Percentiles rank a stretch among this genome's conserved stretches.
Evolutionary conservation across 1,139 yeast species (phyloP).

Genomic region (Magnusiomyces suaveolens): DNA sequence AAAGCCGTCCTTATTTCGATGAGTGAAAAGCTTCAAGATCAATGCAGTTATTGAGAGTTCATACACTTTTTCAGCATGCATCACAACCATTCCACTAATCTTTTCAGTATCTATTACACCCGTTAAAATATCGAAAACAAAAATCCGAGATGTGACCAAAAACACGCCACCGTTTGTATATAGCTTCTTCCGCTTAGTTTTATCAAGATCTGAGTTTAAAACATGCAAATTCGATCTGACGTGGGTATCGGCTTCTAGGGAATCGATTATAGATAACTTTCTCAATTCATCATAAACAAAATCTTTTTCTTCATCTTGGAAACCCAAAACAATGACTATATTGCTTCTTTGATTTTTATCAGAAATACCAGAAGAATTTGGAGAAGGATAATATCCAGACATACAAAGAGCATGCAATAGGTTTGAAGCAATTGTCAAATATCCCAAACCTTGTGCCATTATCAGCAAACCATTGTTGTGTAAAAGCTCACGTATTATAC

Average conservation of each 20-base stretch:
- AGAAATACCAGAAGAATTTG: background rate
- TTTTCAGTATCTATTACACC: slow-evolving; percentile 48
- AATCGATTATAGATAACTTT: slow-evolving; percentile 53
- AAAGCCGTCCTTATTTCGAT: slow-evolving; percentile 75
- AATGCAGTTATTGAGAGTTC: slow-evolving; percentile 81
- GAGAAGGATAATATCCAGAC: slow-evolving; percentile 35
- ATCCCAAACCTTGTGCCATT: slow-evolving; percentile 77
- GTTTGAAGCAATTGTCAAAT: slow-evolving; percentile 63
- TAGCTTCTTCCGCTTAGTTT: slow-evolving; percentile 50
- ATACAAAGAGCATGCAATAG: slow-evolving; percentile 63
- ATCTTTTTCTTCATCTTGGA: slow-evolving; percentile 51
- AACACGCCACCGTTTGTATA: slow-evolving; percentile 79
- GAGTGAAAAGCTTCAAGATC: slow-evolving; percentile 61
- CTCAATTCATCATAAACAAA: slow-evolving; percentile 51
- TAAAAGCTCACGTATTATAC: slow-evolving; percentile 59
- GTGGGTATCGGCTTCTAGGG: slow-evolving; percentile 18
- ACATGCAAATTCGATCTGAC: slow-evolving; percentile 29
- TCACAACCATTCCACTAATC: slow-evolving; percentile 70
- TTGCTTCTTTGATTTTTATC: slow-evolving; percentile 39
- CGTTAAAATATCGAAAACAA: slow-evolving; percentile 76
- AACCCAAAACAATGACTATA: slow-evolving; percentile 62
- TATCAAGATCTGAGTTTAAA: slow-evolving; percentile 27
- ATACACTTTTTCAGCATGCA: slow-evolving; percentile 67
- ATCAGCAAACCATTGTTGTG: slow-evolving; percentile 68
- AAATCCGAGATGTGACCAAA: slow-evolving; percentile 66